A percentile compares a stretch with the other conserved stretches of the same genome.
Evolutionary conservation across 2,329 filamentous ascomycete genomes (phyloP).

Genomic region (Penicillium rolfsii): DNA sequence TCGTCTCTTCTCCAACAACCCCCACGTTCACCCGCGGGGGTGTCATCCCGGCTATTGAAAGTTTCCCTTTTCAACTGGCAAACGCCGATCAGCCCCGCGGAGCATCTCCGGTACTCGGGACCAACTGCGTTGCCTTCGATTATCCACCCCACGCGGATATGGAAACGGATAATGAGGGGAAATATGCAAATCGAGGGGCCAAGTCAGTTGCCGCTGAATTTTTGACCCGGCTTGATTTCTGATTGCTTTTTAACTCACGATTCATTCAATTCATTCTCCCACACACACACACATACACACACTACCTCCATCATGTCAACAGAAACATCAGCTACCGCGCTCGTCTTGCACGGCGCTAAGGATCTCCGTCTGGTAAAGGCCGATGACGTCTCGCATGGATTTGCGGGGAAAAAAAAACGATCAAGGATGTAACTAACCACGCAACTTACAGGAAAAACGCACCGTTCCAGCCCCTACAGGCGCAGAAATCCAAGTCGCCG

Average conservation of each 20-base stretch:
- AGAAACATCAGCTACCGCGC: conserved; percentile 39
- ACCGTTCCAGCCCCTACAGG: conserved; percentile 50
- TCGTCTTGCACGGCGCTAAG: conserved; percentile 64
- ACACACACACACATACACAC: neutral
- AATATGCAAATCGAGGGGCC: neutral
- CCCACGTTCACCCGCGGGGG: conserved; percentile 15
- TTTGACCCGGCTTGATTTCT: neutral
- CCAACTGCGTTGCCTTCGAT: neutral
- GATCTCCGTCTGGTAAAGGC: conserved; percentile 60
- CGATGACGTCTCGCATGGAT: neutral
- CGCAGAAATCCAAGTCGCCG: conserved; percentile 65
- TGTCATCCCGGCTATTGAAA: conserved; percentile 18
- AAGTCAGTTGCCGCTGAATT: conserved; percentile 13
- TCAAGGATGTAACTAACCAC: conserved; percentile 14
- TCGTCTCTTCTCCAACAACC: neutral
- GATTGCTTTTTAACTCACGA: neutral
- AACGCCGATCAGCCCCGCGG: conserved; percentile 27
- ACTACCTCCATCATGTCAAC: conserved; percentile 26
- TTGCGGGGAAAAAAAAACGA: neutral
- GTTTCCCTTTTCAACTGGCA: conserved; percentile 15
- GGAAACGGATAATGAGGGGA: conserved; percentile 18
- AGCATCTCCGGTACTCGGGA: conserved; percentile 25
- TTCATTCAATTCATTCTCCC: neutral
- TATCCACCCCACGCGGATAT: conserved; percentile 14
- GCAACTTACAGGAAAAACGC: conserved; percentile 57